Base-by-base conservation (phyloP, 208 protist species). In the Tritrichomonas foetus region DNA sequence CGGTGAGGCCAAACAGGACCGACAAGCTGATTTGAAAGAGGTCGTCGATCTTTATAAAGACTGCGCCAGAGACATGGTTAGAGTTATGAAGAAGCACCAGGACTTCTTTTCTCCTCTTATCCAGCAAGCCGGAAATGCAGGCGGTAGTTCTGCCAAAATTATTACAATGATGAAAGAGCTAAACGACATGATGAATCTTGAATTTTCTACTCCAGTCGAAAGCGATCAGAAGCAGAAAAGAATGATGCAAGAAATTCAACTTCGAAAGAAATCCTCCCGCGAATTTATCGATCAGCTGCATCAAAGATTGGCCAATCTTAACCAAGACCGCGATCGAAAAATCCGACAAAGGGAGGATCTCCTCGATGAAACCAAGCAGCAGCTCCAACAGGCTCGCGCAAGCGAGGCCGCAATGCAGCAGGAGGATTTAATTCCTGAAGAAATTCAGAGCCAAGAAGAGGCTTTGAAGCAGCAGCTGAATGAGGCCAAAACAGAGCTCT, bases 391-490 rank as follows among this genome's bases (percentile, higher is more conserved):
- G 57, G 78, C 78, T 22, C 25, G 47, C 11, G 78, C 78, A 61
- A 89, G 13, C 33, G 78, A 89, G 57, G 47, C 41, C 1, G 44
- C 78, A 61, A n/a, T 89, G 16, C 44, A 53, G 47, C 78, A 89
- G 57, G 78, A 89, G 9, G 78, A 89, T 57, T 25, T 89, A 25
- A 27, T 61, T 53, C 78, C 44, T 27, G 78, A 89, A 57, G 78
- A 89, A 89, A 36, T 89, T 33, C 78, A 89, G 36, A 89, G n/a
- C 20, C 78, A 89, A 57, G 78, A 89, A 89, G 78, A 89, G 57
- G 33, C 78, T 57, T 47, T 89, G 9, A 89, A 89, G 44, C 44
- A 44, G 25, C 78, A 89, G 57, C 39, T 89, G 39, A 57, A 53
- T 61, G 47, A 89, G 33, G 44, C 78, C 22, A 49, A 49, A 20